phyloP scores from a whole-genome alignment of 441 rosid genomes.

The Pelargonium australe region DNA sequence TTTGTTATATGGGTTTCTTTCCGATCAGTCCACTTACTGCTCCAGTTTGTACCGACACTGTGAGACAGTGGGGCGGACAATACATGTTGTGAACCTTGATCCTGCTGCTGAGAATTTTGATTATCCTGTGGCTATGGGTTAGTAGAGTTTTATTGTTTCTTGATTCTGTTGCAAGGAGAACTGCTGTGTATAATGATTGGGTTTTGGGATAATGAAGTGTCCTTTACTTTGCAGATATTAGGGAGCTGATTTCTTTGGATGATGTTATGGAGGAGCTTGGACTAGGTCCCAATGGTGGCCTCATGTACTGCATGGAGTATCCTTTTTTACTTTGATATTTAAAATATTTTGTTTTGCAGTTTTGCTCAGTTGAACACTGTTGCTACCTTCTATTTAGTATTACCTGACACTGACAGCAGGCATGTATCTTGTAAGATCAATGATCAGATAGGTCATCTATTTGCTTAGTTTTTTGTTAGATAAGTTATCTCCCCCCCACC shows the following conservation, averaged over 20 bases:
- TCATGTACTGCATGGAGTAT: conserved; percentile 17
- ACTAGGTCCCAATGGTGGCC: conserved; percentile 90
- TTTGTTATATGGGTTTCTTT: conserved; percentile 2
- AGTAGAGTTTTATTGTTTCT: conserved; percentile 13
- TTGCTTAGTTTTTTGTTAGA: neutral
- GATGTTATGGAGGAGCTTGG: conserved; percentile 87
- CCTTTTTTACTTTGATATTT: neutral
- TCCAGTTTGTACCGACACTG: conserved; percentile 67
- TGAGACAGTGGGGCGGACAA: conserved; percentile 49
- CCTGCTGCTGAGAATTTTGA: conserved; percentile 87
- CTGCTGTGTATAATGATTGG: neutral
- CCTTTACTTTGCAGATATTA: conserved; percentile 48
- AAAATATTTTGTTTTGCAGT: neutral
- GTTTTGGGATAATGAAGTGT: conserved; percentile 3
- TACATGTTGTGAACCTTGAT: conserved; percentile 73
- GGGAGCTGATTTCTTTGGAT: conserved; percentile 77
- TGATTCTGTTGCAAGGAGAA: neutral
- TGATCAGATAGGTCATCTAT: neutral
- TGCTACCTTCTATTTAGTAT: neutral
- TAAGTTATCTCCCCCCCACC: neutral
- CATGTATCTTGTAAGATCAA: neutral
- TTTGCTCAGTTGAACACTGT: neutral
- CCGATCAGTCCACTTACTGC: conserved; percentile 75
- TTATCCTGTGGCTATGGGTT: conserved; percentile 85
- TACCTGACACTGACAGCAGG: neutral